phyloP scores from a whole-genome alignment of 2,329 filamentous ascomycete genomes.

The Lithohypha guttulata region DNA sequence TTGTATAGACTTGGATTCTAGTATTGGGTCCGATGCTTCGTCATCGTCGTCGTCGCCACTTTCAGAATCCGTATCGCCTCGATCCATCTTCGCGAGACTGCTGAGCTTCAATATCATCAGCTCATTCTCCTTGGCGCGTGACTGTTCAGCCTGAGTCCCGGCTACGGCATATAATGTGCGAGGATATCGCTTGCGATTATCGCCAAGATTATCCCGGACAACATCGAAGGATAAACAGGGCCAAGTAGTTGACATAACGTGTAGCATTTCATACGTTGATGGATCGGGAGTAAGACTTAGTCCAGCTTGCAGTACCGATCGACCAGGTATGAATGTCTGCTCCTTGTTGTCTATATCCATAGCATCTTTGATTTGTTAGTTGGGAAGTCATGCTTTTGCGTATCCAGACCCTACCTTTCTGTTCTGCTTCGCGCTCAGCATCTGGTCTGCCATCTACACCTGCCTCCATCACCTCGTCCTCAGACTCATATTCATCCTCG shows the following conservation, averaged over 20 bases:
- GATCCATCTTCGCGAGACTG: constrained; percentile 77
- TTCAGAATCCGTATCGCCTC: constrained; percentile 58
- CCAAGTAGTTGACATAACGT: constrained; percentile 89
- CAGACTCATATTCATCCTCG: constrained; percentile 89
- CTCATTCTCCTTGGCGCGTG: constrained; percentile 73
- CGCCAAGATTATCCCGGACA: constrained; percentile 71
- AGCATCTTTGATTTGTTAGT: constrained; percentile 41
- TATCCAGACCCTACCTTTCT: constrained; percentile 35
- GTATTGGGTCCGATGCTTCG: constrained; percentile 64
- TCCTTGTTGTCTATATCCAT: constrained; percentile 79
- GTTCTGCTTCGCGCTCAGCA: constrained; percentile 82
- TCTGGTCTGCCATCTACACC: constrained; percentile 89
- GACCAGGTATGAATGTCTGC: constrained; percentile 88
- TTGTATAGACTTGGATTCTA: constrained; percentile 84
- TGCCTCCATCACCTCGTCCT: constrained; percentile 87
- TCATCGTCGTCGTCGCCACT: constrained; percentile 67
- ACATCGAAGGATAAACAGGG: constrained; percentile 95
- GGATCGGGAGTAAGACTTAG: constrained; percentile 85
- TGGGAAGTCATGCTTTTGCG: too few species aligned
- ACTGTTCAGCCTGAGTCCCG: constrained; percentile 78
- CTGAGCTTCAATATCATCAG: constrained; percentile 95
- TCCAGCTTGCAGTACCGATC: constrained; percentile 80
- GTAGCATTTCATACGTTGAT: constrained; percentile 96
- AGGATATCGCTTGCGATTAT: constrained; percentile 85
- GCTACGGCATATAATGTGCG: constrained; percentile 91